A percentile compares a stretch with the other conserved stretches of the same genome.
phyloP scores from a whole-genome alignment of 2,329 filamentous ascomycete species.

The Hypoxylon sp. region DNA sequence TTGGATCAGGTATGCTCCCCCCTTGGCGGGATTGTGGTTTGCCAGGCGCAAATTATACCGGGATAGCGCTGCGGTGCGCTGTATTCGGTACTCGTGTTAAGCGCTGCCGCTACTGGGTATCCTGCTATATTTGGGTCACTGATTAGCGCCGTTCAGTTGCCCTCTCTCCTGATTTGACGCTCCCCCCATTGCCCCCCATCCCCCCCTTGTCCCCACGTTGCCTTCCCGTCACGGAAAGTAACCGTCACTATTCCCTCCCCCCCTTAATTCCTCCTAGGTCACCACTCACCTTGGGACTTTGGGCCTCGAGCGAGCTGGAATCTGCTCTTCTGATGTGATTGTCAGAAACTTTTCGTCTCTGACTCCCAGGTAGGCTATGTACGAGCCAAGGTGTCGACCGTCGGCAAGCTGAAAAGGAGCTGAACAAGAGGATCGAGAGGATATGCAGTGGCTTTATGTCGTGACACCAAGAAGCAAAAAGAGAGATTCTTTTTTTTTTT shows the following conservation, averaged over 20 bases:
- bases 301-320: constrained; percentile 9
- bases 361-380: too few species aligned
- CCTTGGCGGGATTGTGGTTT: constrained; percentile 26
- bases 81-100: constrained; percentile 41
- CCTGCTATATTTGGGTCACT: constrained; percentile 36
- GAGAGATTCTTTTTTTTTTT: constrained; percentile 17
- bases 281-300: constrained; percentile 27
- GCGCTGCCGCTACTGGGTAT: constrained; percentile 43
- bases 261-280: constrained; percentile 6
- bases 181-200: too few species aligned
- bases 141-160: constrained; percentile 44
- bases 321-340: constrained; percentile 1
- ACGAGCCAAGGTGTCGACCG: too few species aligned
- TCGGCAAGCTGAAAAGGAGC: constrained; percentile 14
- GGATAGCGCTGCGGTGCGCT: constrained; percentile 21
- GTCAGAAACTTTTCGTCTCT: constrained; percentile 20
- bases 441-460: constrained; percentile 12
- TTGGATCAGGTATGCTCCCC: constrained; percentile 31
- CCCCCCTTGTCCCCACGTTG: constrained; percentile 18
- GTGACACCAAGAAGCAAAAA: constrained; percentile 20
- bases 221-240: constrained; percentile 24
- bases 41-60: constrained; percentile 33
- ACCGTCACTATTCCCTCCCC: constrained; percentile 5
- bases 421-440: constrained; percentile 28
- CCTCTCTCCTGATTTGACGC: constrained; percentile 36